Base-by-base conservation (phyloP, 139 green algal species). In the Haematococcus lacustris region DNA sequence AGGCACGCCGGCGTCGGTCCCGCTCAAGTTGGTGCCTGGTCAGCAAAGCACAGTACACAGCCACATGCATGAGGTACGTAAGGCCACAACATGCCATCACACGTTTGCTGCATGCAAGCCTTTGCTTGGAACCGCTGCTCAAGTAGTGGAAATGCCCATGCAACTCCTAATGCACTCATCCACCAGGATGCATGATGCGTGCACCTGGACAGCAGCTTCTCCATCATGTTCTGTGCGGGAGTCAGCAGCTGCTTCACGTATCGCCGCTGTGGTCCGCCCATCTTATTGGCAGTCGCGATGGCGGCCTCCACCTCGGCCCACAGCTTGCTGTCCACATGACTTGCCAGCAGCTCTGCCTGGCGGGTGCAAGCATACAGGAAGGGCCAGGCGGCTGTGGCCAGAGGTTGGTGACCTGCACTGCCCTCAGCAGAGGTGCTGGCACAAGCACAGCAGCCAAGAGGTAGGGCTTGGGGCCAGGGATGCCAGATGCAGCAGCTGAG, bases 181-280 rank as follows among this genome's bases (percentile, higher is more conserved):
- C 9, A 72, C 37, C 63, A 77, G 32, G 2, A 17, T 35, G 43
- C 13, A 0, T 34, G 38, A 30, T 69, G 60, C 2, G n/a, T n/a
- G n/a, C 37, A 70, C 64, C 64, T 70, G 3, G 41, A 43, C 43
- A 72, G 32, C 43, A 72, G 47, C 26, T 25, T 32, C 43, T 72
- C 67, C 41, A 72, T 72, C 67, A 72, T 72, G 3, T 38, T 21
- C 5, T 37, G 67, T 28, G 67, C 67, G 34, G 67, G 67, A 33
- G 43, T 63, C 47, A 72, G 67, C 67, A 72, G 47, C 33, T 51
- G 35, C 13, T 43, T n/a, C 3, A 72, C 43, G 32, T 51, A 51
- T 17, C 47, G 67, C 43, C 67, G 43, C 41, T 72, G 67, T 6
- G 43, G 43, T 43, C 67, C 67, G 17, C 67, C 67, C 41, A 72